Percentiles rank a stretch among this genome's conserved stretches.
Conservation (phyloP, 2,329 filamentous ascomycete genomes). For the Botryosphaeria agaves region DNA sequence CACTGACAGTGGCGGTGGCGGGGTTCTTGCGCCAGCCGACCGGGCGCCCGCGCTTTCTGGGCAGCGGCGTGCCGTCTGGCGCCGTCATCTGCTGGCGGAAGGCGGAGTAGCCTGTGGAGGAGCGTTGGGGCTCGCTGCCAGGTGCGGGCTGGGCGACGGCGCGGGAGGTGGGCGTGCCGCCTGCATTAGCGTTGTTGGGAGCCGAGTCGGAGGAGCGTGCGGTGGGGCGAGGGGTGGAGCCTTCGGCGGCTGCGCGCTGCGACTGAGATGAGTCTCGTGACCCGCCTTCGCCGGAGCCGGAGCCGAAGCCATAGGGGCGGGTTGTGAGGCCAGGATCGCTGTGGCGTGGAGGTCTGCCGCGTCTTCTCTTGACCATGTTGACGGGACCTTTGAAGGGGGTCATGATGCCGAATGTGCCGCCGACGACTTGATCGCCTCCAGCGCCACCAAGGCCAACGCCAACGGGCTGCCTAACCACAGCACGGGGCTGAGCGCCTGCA, state of each 20-base stretch:
- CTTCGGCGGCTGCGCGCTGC: neutral
- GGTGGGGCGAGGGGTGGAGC: neutral
- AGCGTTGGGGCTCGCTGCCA: slow-evolving; percentile 1
- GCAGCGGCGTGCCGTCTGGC: slow-evolving; percentile 16
- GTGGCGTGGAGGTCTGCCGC: slow-evolving; percentile 18
- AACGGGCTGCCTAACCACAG: slow-evolving; percentile 5
- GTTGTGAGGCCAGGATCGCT: slow-evolving; percentile 9
- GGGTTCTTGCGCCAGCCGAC: slow-evolving; percentile 34
- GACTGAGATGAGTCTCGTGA: neutral
- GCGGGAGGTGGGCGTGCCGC: neutral
- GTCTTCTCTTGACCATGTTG: slow-evolving; percentile 9
- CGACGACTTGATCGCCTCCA: slow-evolving; percentile 1
- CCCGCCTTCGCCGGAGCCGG: no score
- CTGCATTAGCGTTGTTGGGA: neutral
- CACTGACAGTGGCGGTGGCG: slow-evolving; percentile 11
- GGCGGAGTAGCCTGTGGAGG: slow-evolving; percentile 21
- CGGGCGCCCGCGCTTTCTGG: slow-evolving; percentile 28
- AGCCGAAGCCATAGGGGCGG: slow-evolving; percentile 2
- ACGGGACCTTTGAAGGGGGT: neutral
- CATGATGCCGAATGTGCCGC: slow-evolving; percentile 1
- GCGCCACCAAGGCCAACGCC: slow-evolving; percentile 8
- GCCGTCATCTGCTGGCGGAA: slow-evolving; percentile 17
- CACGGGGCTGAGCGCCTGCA: slow-evolving; percentile 4
- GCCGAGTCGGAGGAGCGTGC: neutral
- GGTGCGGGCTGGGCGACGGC: neutral